These are phyloP conservation scores for Neurospora intermedia DNA, from an alignment of 495 filamentous ascomycete species.

Conservation along the genomic window DNA sequence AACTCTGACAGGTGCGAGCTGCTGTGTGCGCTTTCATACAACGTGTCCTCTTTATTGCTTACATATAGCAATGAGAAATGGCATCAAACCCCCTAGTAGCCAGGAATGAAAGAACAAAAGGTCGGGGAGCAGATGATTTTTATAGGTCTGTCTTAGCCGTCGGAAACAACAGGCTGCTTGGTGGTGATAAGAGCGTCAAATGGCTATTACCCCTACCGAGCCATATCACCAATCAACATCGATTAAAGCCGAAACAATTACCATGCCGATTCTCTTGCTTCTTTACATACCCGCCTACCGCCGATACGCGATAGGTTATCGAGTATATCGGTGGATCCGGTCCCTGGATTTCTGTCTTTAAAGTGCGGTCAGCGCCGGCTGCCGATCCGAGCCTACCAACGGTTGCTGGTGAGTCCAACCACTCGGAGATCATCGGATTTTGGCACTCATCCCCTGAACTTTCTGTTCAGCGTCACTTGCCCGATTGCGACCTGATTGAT, in stretches of 20 bases:
- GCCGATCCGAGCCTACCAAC: neutral
- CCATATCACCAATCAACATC: neutral
- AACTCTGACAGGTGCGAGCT: neutral
- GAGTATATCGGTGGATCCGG: neutral
- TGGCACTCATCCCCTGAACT: neutral
- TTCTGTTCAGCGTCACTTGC: neutral
- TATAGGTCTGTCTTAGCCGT: neutral
- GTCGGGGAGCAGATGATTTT: neutral
- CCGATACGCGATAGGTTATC: neutral
- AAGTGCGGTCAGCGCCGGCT: neutral
- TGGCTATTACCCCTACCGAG: neutral
- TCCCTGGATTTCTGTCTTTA: neutral
- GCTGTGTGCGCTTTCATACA: neutral
- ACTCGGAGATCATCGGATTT: neutral
- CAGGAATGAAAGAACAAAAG: neutral
- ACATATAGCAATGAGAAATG: neutral
- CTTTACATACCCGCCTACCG: neutral
- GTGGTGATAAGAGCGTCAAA: neutral
- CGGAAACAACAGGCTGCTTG: neutral
- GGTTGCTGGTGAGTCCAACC: neutral
- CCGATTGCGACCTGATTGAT: neutral
- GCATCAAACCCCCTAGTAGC: neutral
- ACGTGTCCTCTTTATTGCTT: neutral
- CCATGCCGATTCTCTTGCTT: neutral
- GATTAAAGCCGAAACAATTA: neutral